These are phyloP conservation scores for Closterium sp. DNA, from an alignment of 139 green algal species.

Conservation along the genomic window DNA sequence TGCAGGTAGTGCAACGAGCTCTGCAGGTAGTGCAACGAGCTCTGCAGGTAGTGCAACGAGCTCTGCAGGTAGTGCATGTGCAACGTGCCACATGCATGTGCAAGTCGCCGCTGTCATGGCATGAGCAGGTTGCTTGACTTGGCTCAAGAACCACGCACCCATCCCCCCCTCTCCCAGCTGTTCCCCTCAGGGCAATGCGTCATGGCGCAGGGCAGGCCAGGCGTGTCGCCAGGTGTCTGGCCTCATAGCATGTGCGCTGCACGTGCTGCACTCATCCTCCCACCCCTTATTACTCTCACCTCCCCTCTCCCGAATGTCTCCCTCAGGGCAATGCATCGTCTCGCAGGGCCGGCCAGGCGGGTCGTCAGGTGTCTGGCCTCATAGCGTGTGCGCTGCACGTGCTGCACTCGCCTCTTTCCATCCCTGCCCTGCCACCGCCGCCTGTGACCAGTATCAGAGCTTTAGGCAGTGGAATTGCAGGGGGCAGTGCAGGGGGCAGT, in stretches of 20 bases:
- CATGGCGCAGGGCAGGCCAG: background rate
- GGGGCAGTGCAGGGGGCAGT: background rate
- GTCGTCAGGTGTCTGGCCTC: slow-evolving; percentile 64
- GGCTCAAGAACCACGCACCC: background rate
- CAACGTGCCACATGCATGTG: background rate
- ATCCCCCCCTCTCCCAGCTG: background rate
- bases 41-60: background rate
- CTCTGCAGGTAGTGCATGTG: background rate
- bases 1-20: slow-evolving; percentile 22
- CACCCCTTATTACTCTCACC: background rate
- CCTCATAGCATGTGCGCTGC: slow-evolving; percentile 61
- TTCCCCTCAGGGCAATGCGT: slow-evolving; percentile 76
- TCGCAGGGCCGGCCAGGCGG: slow-evolving; percentile 61
- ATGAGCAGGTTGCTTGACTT: background rate
- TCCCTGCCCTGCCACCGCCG: background rate
- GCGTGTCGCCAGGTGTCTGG: slow-evolving; percentile 61
- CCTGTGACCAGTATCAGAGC: background rate
- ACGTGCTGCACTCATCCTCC: background rate
- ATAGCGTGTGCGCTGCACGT: slow-evolving; percentile 55
- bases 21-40: slow-evolving; percentile 26
- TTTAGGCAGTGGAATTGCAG: background rate
- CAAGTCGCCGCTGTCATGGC: background rate
- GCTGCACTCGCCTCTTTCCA: background rate
- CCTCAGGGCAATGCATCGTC: slow-evolving; percentile 84
- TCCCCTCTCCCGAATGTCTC: background rate